These are phyloP conservation scores for Echites panduratus DNA, from an alignment of 257 asterid genomes.

Conservation along the genomic window DNA sequence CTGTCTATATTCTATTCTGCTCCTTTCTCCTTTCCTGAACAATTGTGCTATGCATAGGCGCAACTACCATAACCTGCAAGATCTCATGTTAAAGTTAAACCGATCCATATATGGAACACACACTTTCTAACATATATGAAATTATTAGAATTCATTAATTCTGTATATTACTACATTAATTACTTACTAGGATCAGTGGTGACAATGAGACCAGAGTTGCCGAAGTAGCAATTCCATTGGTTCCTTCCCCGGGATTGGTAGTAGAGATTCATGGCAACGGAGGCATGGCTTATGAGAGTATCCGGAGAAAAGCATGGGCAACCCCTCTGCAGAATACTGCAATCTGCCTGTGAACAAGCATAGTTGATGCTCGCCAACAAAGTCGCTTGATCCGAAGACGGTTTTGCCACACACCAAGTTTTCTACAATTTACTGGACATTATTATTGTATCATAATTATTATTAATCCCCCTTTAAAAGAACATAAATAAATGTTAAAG, in stretches of 20 bases:
- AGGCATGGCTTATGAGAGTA: constrained; percentile 47
- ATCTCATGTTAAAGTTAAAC: no score
- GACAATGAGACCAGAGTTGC: constrained; percentile 38
- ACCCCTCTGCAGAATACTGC: constrained; percentile 27
- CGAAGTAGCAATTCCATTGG: constrained; percentile 40
- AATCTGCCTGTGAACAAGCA: constrained; percentile 42
- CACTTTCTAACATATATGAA: not conserved
- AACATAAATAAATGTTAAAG: no score
- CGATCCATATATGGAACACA: not conserved
- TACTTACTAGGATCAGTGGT: constrained; percentile 53
- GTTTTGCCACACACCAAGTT: constrained; percentile 65
- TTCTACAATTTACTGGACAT: constrained; percentile 19
- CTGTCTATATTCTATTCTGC: no score
- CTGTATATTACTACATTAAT: not conserved
- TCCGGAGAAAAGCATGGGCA: constrained; percentile 41
- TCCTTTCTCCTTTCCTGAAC: no score
- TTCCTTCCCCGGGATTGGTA: constrained; percentile 39
- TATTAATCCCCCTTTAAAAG: not conserved
- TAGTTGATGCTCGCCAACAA: constrained; percentile 20
- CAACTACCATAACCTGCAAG: no score
- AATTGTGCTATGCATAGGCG: no score
- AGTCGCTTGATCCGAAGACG: constrained; percentile 32
- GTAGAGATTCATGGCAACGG: constrained; percentile 59
- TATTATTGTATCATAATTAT: not conserved
- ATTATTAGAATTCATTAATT: no score